These are phyloP conservation scores for Nitzschia putrida DNA, from an alignment of 108 stramenopile species.

Conservation along the genomic window DNA sequence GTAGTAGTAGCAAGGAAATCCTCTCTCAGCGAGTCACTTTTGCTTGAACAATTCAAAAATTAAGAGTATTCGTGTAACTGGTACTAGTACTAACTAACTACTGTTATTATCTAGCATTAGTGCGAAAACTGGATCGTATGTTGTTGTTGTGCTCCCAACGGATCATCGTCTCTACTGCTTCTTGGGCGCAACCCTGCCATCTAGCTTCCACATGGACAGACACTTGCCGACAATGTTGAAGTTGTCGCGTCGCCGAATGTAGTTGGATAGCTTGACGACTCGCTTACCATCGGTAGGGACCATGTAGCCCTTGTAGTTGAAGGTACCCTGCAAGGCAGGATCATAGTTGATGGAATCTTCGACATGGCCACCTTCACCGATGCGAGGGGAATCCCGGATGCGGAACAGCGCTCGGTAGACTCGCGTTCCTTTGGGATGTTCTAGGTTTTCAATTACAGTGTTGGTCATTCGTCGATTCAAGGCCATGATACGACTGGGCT, in stretches of 20 bases:
- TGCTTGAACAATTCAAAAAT: too few relatives aligned
- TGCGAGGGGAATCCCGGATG: slow-evolving; percentile 48
- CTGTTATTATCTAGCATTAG: too few relatives aligned
- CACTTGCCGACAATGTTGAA: slow-evolving; percentile 60
- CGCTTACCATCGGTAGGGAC: slow-evolving; percentile 66
- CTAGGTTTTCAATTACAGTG: neutral
- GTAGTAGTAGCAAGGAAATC: too few relatives aligned
- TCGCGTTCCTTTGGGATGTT: slow-evolving; percentile 29
- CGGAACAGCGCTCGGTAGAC: slow-evolving; percentile 68
- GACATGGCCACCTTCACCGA: slow-evolving; percentile 60
- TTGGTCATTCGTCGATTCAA: neutral
- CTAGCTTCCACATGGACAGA: slow-evolving; percentile 71
- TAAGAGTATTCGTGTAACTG: too few relatives aligned
- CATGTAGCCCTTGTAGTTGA: slow-evolving; percentile 68
- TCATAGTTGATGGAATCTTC: slow-evolving; percentile 44
- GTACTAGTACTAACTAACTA: too few relatives aligned
- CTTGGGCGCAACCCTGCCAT: neutral
- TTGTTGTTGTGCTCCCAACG: too few relatives aligned
- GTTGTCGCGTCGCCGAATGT: slow-evolving; percentile 87
- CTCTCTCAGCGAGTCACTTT: too few relatives aligned
- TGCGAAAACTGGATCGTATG: too few relatives aligned
- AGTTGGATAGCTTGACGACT: slow-evolving; percentile 72
- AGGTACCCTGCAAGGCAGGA: slow-evolving; percentile 49
- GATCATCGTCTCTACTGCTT: too few relatives aligned
- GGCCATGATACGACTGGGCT: too few relatives aligned